These are phyloP conservation scores for Wickerhamiella slavikovae DNA, from an alignment of 805 yeast genomes.

Conservation along the genomic window DNA sequence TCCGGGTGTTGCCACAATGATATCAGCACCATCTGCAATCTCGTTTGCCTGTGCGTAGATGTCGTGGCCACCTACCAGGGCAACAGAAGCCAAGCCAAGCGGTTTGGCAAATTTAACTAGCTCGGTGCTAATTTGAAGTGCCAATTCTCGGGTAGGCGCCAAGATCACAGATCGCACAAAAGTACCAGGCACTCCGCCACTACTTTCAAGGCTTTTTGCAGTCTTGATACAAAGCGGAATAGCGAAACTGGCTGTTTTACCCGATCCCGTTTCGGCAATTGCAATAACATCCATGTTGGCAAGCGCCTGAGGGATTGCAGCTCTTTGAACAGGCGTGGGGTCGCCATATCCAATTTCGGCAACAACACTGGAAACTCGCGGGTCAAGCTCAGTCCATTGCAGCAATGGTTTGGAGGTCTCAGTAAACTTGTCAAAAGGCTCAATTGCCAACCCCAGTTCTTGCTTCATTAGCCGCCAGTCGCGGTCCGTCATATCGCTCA, in stretches of 20 bases:
- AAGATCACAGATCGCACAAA: slow-evolving; percentile 34
- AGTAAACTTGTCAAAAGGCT: too few species aligned
- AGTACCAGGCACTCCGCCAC: slow-evolving; percentile 25
- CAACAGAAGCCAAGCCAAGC: slow-evolving; percentile 24
- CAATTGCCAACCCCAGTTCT: slow-evolving; percentile 48
- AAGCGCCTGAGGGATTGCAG: slow-evolving; percentile 56
- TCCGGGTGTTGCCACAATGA: slow-evolving; percentile 90
- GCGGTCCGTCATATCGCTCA: slow-evolving; percentile 43
- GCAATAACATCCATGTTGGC: slow-evolving; percentile 52
- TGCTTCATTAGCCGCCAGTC: slow-evolving; percentile 83
- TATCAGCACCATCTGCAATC: slow-evolving; percentile 43
- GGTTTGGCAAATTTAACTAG: slow-evolving; percentile 28
- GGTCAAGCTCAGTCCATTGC: slow-evolving; percentile 46
- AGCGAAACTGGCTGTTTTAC: slow-evolving; percentile 72
- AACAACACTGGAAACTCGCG: slow-evolving; percentile 19
- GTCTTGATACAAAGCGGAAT: slow-evolving; percentile 45
- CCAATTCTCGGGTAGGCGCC: slow-evolving; percentile 90
- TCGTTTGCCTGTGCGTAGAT: slow-evolving; percentile 49
- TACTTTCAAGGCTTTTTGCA: slow-evolving; percentile 21
- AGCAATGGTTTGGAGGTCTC: slow-evolving; percentile 45
- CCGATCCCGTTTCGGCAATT: slow-evolving; percentile 93
- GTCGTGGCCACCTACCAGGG: slow-evolving; percentile 80
- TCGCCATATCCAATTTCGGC: slow-evolving; percentile 25
- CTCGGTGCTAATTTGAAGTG: slow-evolving; percentile 62
- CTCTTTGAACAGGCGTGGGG: slow-evolving; percentile 86